A percentile compares a stretch with the other conserved stretches of the same genome.
phyloP scores from a whole-genome alignment of 805 yeast genomes.

The Yarrowia phangngaensis region DNA sequence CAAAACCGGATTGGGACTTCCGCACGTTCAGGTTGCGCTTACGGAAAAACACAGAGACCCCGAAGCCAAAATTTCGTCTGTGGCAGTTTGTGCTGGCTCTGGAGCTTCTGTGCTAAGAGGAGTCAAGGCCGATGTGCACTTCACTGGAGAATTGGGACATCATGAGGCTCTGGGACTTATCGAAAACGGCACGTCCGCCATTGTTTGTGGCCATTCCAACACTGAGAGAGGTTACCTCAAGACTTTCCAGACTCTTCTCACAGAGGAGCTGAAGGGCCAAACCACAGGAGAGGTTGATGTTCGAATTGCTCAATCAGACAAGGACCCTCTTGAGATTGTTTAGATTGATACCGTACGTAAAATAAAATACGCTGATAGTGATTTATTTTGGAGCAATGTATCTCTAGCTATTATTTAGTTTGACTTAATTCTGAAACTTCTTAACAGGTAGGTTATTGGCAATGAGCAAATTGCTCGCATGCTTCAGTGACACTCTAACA shows the following conservation, averaged over 20 bases:
- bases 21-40: slow-evolving; percentile 61
- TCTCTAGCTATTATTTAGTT: too few species aligned
- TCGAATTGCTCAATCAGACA: slow-evolving; percentile 53
- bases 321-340: slow-evolving; percentile 55
- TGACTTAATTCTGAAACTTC: too few species aligned
- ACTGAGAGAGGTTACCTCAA: slow-evolving; percentile 83
- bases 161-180: slow-evolving; percentile 75
- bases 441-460: too few species aligned
- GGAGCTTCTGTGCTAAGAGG: slow-evolving; percentile 70
- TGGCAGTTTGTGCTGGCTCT: slow-evolving; percentile 95
- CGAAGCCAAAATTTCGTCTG: slow-evolving; percentile 39
- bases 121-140: slow-evolving; percentile 61
- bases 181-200: slow-evolving; percentile 67
- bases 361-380: too few species aligned
- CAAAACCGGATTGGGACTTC: slow-evolving; percentile 52
- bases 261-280: slow-evolving; percentile 40
- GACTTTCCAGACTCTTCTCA: slow-evolving; percentile 51
- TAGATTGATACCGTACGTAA: slow-evolving; percentile 27
- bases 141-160: slow-evolving; percentile 92
- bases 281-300: slow-evolving; percentile 41
- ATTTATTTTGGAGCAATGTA: too few species aligned
- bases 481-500: too few species aligned
- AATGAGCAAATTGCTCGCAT: too few species aligned
- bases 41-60: slow-evolving; percentile 35
- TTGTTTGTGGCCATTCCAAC: slow-evolving; percentile 84